These are phyloP conservation scores for Combretum micranthum DNA, from an alignment of 345 rosid genomes.

Conservation along the genomic window DNA sequence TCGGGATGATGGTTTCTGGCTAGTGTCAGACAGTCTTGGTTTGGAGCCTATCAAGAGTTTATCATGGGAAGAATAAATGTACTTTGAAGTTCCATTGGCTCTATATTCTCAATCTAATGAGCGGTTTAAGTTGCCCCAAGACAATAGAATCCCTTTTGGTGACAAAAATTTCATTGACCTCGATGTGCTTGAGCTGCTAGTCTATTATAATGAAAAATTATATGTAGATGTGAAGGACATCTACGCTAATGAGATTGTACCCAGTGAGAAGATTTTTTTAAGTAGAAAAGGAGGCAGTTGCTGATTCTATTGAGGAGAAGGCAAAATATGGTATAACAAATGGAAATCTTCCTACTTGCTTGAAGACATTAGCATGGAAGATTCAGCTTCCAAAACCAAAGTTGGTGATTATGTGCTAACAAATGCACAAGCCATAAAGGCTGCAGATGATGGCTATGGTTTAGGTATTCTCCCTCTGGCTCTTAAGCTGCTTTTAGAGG, in stretches of 20 bases:
- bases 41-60: slow-evolving; percentile 11
- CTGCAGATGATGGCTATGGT: too few species aligned
- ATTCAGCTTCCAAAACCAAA: too few species aligned
- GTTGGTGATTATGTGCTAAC: too few species aligned
- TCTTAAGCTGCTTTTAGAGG: too few species aligned
- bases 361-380: too few species aligned
- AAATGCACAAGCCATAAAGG: too few species aligned
- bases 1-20: slow-evolving; percentile 21
- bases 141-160: slow-evolving; percentile 34
- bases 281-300: slow-evolving; percentile 7
- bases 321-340: not conserved
- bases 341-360: too few species aligned
- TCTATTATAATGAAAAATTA: slow-evolving; percentile 56
- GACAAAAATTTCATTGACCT: slow-evolving; percentile 51
- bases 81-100: slow-evolving; percentile 6
- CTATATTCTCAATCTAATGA: not conserved
- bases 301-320: not conserved
- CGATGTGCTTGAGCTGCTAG: slow-evolving; percentile 53
- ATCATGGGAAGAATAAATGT: slow-evolving; percentile 6
- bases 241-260: slow-evolving; percentile 70
- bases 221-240: slow-evolving; percentile 66
- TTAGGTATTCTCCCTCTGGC: too few species aligned
- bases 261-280: slow-evolving; percentile 51
- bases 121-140: slow-evolving; percentile 3
- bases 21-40: slow-evolving; percentile 13